These are phyloP conservation scores for Thinopyrum obtusiflorum DNA, from an alignment of 202 grass and related monocot genomes.

Conservation along the genomic window DNA sequence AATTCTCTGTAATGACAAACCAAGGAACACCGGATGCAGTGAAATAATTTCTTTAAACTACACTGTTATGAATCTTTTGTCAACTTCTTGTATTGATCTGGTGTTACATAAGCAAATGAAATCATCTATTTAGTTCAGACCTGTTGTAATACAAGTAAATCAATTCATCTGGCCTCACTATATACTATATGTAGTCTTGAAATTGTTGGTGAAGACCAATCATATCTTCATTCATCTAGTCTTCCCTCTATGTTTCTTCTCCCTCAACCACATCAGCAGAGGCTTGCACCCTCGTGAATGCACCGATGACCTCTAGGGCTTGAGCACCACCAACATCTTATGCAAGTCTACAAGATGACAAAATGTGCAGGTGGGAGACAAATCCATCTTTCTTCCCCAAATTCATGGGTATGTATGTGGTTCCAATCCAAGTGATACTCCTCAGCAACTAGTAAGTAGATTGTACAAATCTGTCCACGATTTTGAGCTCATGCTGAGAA, in stretches of 20 bases:
- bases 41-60: slow-evolving; percentile 4
- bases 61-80: neutral
- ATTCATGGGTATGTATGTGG: neutral
- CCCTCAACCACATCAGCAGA: neutral
- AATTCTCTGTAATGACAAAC: neutral
- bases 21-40: neutral
- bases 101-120: neutral
- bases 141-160: neutral
- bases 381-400: neutral
- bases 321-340: neutral
- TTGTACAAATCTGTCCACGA: slow-evolving; percentile 3
- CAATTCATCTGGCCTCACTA: neutral
- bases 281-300: neutral
- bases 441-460: neutral
- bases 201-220: slow-evolving; percentile 14
- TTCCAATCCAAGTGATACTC: slow-evolving; percentile 2
- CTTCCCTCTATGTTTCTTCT: neutral
- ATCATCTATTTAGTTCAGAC: slow-evolving; percentile 13
- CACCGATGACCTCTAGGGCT: neutral
- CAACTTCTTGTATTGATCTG: neutral
- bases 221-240: neutral
- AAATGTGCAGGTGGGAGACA: neutral
- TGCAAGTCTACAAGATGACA: neutral
- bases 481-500: neutral
- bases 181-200: neutral